Base-by-base conservation (phyloP, 108 stramenopile genomes). In the Pseudonitzschia multiseries region DNA sequence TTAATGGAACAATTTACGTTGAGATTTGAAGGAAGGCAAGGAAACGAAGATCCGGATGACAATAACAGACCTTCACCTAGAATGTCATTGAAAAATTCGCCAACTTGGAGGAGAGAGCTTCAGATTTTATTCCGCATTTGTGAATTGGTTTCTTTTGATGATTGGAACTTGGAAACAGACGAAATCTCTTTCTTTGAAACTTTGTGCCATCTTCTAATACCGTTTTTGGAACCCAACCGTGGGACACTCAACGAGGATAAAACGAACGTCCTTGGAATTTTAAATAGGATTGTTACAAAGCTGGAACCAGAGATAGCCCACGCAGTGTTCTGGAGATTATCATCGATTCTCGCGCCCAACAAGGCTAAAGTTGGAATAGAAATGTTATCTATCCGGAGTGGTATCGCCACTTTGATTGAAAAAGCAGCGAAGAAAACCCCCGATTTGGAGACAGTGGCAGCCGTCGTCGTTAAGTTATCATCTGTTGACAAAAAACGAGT, bases 111-210 rank as follows among this genome's bases (percentile, higher is more conserved):
- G 72, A 74, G 70, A 15, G 85, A 89, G 64, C 73, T 93, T 24
- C 68, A 72, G 36, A 88, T 94, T 72, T 74, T 94, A n/a, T 92
- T 85, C 44, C 78, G 83, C 4, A 79, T 94, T 0, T 89, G 85
- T 70, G 88, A 87, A 63, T 74, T 90, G 13, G 63, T 91, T 62
- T 75, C 74, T 52, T 51, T 75, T 17, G 68, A 72, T 24, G 57
- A 82, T 15, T 68, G 41, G 22, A 60, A 59, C 27, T 21, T 33
- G 42, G 31, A 29, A 21, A 56, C 26, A 27, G 69, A 61, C 26
- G 51, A n/a, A 17, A 52, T 20, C 13, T 48, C 77, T 20, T 57
- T 75, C 14, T 54, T 89, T 32, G 79, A 79, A 33, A 86, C 57
- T 57, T 81, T 92, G 29, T 86, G 81, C 56, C 48, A 61, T 33